Base-by-base conservation (phyloP, 768 basidiomycete genomes). In the Suillus ampliporus region DNA sequence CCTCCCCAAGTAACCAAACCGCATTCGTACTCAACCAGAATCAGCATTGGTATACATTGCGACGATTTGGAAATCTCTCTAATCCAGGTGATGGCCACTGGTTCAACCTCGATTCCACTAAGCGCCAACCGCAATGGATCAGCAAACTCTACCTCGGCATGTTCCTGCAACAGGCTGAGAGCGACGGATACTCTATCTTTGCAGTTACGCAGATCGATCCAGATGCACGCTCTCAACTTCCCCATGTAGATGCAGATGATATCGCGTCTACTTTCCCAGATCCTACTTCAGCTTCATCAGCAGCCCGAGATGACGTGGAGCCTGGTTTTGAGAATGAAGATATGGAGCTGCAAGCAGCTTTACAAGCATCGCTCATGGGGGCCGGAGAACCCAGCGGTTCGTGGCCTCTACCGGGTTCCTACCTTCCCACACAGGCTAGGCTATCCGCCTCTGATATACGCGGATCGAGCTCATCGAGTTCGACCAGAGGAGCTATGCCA, bases 21-120 rank as follows among this genome's bases (percentile, higher is more conserved):
- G 95, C 88, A 3, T 97, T 95, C 72, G 89, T 97, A 61, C 83
- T 97, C 38, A 94, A 97, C 71, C 83, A 90, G 50, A 80, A 89
- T 52, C 88, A 92, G 58, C 95, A 97, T 69, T 97, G 95, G 95
- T 92, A 92, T 71, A 90, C 94, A 10, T 80, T 94, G 37, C 87
- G 93, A 50, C 86, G 91, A 21, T 96, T 96, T 70, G 93, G 92
- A 21, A 72, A 69, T 58, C 79, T 83, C 17, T 76, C 75, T 19
- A 66, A 72, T 51, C 74, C 64, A 11, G 85, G 80, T 37, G 77
- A 80, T 57, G 88, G 86, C 14, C 88, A 92, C 72, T 95, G 94
- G 94, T 95, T 92, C 77, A 94, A 96, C 73, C 81, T 97, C 11
- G 91, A 96, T 71, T 95, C 94, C 10, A 89, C 84, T 66, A 78